phyloP scores from a whole-genome alignment of 495 filamentous ascomycete genomes.

The Jackrogersella multiformis region DNA sequence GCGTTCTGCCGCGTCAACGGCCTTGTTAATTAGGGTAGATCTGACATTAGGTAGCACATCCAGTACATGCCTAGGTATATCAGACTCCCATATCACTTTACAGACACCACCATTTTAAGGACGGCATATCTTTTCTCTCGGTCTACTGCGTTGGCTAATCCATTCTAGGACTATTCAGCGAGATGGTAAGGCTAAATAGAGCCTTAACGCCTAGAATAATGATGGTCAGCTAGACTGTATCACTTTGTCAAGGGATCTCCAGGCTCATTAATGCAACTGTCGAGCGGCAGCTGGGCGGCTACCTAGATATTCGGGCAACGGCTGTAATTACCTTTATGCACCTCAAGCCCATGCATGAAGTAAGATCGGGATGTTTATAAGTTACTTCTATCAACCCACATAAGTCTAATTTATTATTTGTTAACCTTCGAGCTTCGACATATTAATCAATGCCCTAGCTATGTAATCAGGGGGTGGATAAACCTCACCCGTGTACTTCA shows the following conservation, averaged over 20 bases:
- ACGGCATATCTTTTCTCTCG: not conserved
- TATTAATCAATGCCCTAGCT: not conserved
- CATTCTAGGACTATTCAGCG: not conserved
- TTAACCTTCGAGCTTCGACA: not conserved
- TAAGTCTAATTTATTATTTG: not conserved
- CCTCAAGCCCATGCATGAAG: slow-evolving; percentile 14
- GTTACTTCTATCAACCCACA: not conserved
- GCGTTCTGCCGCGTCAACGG: slow-evolving; percentile 17
- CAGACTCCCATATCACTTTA: not conserved
- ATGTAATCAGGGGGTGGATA: not conserved
- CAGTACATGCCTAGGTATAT: not conserved
- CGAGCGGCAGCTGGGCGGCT: slow-evolving; percentile 1
- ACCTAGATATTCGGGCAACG: not conserved
- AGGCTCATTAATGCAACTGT: slow-evolving; percentile 12
- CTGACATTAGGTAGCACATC: not conserved
- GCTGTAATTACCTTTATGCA: slow-evolving; percentile 17
- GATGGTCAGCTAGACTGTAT: slow-evolving; percentile 1
- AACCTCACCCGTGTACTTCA: not conserved
- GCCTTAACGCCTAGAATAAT: not conserved
- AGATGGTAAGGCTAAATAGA: not conserved
- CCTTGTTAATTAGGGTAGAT: not conserved
- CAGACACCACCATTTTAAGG: not conserved
- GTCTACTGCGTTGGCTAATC: not conserved
- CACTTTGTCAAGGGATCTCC: slow-evolving; percentile 12
- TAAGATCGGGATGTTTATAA: slow-evolving; percentile 9